Evolutionary conservation across 768 basidiomycete genomes (phyloP), one percentile per base, ranked within the genome.

Genomic region (Trametes punicea): DNA sequence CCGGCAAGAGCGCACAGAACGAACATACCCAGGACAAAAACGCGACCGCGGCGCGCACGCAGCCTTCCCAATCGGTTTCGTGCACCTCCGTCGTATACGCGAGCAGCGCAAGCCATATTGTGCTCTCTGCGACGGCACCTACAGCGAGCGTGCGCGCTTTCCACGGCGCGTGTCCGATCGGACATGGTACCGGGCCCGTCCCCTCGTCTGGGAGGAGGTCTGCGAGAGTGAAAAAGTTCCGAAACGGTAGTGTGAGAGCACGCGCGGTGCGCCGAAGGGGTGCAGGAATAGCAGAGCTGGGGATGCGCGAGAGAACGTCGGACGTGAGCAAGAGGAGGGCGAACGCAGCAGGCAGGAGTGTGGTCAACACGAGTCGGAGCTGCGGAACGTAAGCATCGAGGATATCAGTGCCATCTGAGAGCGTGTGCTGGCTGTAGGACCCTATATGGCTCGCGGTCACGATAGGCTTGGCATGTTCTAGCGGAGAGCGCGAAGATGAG

Each of bases 21-120:
- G 23, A 9, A 49, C 80, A 60, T 65, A 84, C 84, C 84, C 84
- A 84, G 46, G 77, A 67, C 47, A 79, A 51, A 20, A 69, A 68
- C 51, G 70, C 71, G 16, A 77, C 61, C 21, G 73, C 62, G 40
- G 71, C 69, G 36, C 63, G 67, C 39, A 58, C 27, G 4, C 50
- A 38, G 7, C 40, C 52, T 10, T 38, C 16, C 52, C 39, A 47
- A 9, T 64, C 57, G 5, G 18, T 25, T 1, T 25, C 42, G 25
- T 73, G 64, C 39, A 68, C 46, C 46, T 67, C 69, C 40, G 71
- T 39, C 6, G 67, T 68, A 63, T 73, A 78, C 4, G 69, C 71
- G 36, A 79, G 63, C 54, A 65, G 70, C n/a, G 69, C 76, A n/a
- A 77, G 56, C 77, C 77, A 81, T 45, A 65, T 72, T 40, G 74